A percentile compares a stretch with the other conserved stretches of the same genome.
Conservation (phyloP, 2,329 filamentous ascomycete species). For the Aureobasidium sp. region DNA sequence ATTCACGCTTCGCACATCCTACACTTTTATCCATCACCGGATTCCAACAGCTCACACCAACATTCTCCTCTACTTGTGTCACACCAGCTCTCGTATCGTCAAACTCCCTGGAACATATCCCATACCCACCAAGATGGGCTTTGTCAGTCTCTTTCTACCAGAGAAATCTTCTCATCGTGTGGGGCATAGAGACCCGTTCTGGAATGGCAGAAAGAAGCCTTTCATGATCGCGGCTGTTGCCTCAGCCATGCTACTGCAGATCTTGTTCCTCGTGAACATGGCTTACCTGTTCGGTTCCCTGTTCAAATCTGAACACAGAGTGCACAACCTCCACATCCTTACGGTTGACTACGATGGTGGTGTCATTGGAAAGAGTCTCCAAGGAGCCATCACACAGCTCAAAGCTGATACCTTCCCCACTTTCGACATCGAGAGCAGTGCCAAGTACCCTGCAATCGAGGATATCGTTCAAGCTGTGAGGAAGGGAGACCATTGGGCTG, state of each 20-base stretch:
- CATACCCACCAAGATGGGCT: neutral
- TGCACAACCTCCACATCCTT: conserved; percentile 21
- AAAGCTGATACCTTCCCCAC: neutral
- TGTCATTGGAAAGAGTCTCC: conserved; percentile 11
- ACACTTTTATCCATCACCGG: neutral
- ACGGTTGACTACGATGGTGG: conserved; percentile 25
- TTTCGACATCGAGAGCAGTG: neutral
- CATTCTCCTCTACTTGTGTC: neutral
- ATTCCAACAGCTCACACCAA: neutral
- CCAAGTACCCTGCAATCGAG: conserved; percentile 8
- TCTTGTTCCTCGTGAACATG: conserved; percentile 21
- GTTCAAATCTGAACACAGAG: conserved; percentile 15
- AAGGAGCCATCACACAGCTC: neutral
- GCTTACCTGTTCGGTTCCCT: conserved; percentile 23
- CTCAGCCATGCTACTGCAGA: conserved; percentile 13
- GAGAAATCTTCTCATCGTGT: neutral
- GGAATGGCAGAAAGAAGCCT: conserved; percentile 14
- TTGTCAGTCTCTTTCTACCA: neutral
- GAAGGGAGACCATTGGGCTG: conserved; percentile 23
- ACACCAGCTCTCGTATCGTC: neutral
- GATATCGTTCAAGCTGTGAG: conserved; percentile 21
- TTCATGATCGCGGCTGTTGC: conserved; percentile 13
- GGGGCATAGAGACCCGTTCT: conserved; percentile 10
- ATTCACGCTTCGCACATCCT: neutral
- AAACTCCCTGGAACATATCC: neutral